Evolutionary conservation across 73 alveolate species (phyloP), one percentile per base, ranked within the genome.

Genomic region (Paramecium tetraurelia): DNA sequence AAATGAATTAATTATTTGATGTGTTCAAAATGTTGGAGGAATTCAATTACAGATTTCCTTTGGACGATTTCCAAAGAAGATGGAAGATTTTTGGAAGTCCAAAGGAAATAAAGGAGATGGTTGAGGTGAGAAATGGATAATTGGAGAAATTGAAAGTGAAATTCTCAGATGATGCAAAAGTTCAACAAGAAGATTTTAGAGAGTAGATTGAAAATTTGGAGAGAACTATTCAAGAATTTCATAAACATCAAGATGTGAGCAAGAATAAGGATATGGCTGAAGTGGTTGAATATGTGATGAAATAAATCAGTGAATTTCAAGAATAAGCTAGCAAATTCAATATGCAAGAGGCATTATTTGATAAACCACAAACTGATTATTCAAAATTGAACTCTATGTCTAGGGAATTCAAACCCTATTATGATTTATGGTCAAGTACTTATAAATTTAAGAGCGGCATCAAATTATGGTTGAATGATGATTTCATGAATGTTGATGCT

Each of bases 11-110:
- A 72, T 97, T 98, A 80, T 97, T 96, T 94, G 97, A 93, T 46
- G 96, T 97, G 22, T 98, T 96, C 93, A 94, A 95, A 41, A 95
- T 98, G 59, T 96, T 98, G 59, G 99, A 98, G 80, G 99, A 97
- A 85, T 98, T 97, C 94, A 96, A 97, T 92, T 98, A 94, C 59
- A 98, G 98, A 92, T 98, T 98, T 93, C 95, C 99, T 50, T 86
- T 90, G 50, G 96, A 95, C 77, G 99, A 98, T 93, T 88, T 97
- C 50, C 97, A 98, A 77, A 96, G 96, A 84, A 98, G 98, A 93
- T 98, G 99, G 99, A 96, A 95, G 77, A 93, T 98, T 77, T 97
- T 95, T 96, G 99, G 99, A 46, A 97, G 98, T 7, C 99, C 99
- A 29, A 96, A 97, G 59, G 96, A 96, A 85, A 96, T 97, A 43